Evolutionary conservation across 768 basidiomycete genomes (phyloP).

Genomic region (Lentinula boryana): DNA sequence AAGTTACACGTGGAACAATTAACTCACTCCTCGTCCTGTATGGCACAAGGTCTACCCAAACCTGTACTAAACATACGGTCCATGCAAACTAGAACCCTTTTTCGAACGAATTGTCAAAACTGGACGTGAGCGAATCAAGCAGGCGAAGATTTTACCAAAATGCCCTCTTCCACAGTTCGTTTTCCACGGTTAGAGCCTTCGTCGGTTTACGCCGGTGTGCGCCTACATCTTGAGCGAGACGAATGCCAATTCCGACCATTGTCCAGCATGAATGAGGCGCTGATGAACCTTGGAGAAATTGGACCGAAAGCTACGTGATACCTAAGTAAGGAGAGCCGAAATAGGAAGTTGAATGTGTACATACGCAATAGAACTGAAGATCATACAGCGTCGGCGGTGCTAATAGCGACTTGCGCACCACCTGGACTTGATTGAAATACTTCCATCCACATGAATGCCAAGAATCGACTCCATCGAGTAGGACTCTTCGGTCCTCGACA

Average conservation of each 20-base stretch:
- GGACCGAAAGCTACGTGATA: conserved; percentile 39
- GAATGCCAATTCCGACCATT: conserved; percentile 51
- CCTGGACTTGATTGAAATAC: conserved; percentile 65
- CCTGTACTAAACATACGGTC: conserved; percentile 22
- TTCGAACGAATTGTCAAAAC: background rate
- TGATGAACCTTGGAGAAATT: conserved; percentile 51
- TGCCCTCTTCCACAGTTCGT: conserved; percentile 12
- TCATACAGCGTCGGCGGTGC: conserved; percentile 65
- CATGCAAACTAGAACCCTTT: conserved; percentile 10
- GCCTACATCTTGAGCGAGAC: conserved; percentile 46
- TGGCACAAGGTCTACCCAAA: conserved; percentile 49
- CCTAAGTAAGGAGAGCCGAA: background rate
- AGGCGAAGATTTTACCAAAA: conserved; percentile 7
- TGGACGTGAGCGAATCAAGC: background rate
- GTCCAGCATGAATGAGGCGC: conserved; percentile 67
- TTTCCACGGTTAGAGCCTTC: conserved; percentile 9
- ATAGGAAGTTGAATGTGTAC: conserved; percentile 14
- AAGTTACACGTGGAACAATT: background rate
- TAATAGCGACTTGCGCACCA: conserved; percentile 57
- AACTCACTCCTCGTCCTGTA: conserved; percentile 53
- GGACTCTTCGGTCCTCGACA: conserved; percentile 51
- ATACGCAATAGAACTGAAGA: conserved; percentile 59
- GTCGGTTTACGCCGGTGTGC: conserved; percentile 33
- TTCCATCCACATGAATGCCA: conserved; percentile 54
- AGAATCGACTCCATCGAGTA: conserved; percentile 29